phyloP scores from a whole-genome alignment of 345 rosid species.

The Syzygium grande region DNA sequence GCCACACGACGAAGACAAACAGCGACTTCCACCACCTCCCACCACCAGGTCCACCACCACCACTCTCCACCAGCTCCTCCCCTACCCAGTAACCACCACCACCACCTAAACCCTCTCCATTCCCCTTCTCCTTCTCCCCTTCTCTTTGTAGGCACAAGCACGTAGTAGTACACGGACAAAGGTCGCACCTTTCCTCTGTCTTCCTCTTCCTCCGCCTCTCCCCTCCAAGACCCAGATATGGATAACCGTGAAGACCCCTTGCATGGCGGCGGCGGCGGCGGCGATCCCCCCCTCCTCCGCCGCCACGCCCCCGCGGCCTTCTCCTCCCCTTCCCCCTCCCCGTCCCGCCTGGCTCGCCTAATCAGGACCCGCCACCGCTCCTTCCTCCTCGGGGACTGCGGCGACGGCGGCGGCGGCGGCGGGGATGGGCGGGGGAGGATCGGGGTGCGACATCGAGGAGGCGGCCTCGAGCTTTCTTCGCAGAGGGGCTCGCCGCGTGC shows the following conservation, averaged over 20 bases:
- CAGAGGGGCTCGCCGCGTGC: constrained; percentile 8
- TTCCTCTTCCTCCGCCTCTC: not conserved
- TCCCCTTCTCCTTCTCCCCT: not conserved
- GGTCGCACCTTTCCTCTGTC: not conserved
- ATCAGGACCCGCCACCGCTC: not conserved
- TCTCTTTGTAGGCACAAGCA: not conserved
- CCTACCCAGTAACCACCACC: not conserved
- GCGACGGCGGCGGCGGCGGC: not conserved
- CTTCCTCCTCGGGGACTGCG: constrained; percentile 1
- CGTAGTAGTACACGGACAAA: not conserved
- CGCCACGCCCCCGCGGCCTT: not conserved
- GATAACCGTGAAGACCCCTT: not conserved
- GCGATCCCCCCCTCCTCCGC: not conserved
- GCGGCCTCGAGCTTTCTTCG: not conserved
- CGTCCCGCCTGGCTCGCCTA: not conserved
- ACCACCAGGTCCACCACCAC: not conserved
- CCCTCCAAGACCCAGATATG: not conserved
- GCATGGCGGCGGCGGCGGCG: constrained; percentile 7
- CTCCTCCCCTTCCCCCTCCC: not conserved
- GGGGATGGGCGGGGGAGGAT: not conserved
- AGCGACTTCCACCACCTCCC: not conserved
- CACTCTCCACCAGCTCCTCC: not conserved
- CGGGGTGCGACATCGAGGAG: not conserved
- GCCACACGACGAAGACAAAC: no score
- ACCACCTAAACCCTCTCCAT: not conserved